A percentile compares a stretch with the other conserved stretches of the same genome.
phyloP scores from a whole-genome alignment of 306 rosid genomes.

The Prunus campanulata region DNA sequence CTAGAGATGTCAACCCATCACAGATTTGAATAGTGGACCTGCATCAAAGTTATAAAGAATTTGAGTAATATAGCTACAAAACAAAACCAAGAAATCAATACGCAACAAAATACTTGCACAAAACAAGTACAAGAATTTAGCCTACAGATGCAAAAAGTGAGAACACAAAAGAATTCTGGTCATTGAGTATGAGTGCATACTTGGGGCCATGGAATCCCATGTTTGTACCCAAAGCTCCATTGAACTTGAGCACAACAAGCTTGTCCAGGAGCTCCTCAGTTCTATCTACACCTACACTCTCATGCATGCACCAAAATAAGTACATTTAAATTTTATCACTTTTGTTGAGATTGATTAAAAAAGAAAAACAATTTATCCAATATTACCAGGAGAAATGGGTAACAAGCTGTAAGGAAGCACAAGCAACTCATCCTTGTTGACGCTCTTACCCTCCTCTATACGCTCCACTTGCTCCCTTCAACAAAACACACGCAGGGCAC shows the following conservation, averaged over 20 bases:
- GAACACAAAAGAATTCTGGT: background rate
- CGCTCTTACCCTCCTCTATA: slow-evolving; percentile 32
- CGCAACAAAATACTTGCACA: background rate
- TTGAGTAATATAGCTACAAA: background rate
- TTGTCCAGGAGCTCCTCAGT: slow-evolving; percentile 61
- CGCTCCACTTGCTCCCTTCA: slow-evolving; percentile 36
- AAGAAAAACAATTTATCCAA: background rate
- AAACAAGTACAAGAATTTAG: background rate
- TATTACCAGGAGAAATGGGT: background rate
- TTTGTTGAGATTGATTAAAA: background rate
- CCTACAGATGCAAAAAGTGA: background rate
- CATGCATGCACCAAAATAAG: background rate
- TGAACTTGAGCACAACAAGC: slow-evolving; percentile 65
- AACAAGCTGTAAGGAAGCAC: slow-evolving; percentile 43
- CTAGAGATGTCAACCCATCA: slow-evolving; percentile 53
- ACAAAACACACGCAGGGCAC: background rate
- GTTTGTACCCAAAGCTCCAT: slow-evolving; percentile 35
- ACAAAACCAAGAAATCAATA: background rate
- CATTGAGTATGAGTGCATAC: slow-evolving; percentile 29
- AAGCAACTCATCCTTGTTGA: slow-evolving; percentile 34
- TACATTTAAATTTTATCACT: background rate
- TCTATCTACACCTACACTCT: slow-evolving; percentile 41
- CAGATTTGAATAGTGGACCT: slow-evolving; percentile 47
- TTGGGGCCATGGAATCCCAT: slow-evolving; percentile 57
- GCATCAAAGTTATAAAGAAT: slow-evolving; percentile 20